Evolutionary conservation across 768 basidiomycete genomes (phyloP).

Genomic region (Macrolepiota albuminosa): DNA sequence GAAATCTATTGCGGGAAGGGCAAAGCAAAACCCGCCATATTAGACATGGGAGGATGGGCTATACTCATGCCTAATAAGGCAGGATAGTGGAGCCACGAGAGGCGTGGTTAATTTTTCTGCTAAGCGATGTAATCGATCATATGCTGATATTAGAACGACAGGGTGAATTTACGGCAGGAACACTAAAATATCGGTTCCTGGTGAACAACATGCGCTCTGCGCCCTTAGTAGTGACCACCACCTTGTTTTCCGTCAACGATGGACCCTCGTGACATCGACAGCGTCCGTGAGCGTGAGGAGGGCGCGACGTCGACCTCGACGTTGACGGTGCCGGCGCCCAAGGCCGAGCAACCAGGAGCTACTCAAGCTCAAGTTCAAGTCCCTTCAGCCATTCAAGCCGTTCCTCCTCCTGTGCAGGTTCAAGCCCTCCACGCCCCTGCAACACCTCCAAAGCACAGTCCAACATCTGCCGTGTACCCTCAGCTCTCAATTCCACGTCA

Average conservation of each 20-base stretch:
- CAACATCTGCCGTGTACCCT: slow-evolving; percentile 1
- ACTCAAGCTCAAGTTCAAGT: neutral
- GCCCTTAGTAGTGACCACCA: slow-evolving; percentile 1
- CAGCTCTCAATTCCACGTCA: neutral
- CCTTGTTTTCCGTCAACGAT: neutral
- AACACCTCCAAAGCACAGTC: slow-evolving; percentile 1
- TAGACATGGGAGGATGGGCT: too few relatives aligned
- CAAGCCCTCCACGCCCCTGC: neutral
- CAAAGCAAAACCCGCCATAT: too few relatives aligned
- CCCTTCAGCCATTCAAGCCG: neutral
- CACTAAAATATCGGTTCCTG: neutral
- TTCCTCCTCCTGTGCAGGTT: neutral
- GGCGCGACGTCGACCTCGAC: neutral
- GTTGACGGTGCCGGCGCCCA: neutral
- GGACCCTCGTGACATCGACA: slow-evolving; percentile 5
- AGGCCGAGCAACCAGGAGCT: neutral
- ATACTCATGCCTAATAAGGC: too few relatives aligned
- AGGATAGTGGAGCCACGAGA: neutral
- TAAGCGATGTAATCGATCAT: neutral
- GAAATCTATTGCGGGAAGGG: too few relatives aligned
- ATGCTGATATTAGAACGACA: slow-evolving; percentile 7
- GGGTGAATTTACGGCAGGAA: neutral
- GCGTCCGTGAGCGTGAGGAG: slow-evolving; percentile 5
- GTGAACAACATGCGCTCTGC: neutral
- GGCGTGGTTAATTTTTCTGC: neutral